A percentile compares a stretch with the other conserved stretches of the same genome.
phyloP scores from a whole-genome alignment of 148 eudicot species.

The Euryodendron excelsum region DNA sequence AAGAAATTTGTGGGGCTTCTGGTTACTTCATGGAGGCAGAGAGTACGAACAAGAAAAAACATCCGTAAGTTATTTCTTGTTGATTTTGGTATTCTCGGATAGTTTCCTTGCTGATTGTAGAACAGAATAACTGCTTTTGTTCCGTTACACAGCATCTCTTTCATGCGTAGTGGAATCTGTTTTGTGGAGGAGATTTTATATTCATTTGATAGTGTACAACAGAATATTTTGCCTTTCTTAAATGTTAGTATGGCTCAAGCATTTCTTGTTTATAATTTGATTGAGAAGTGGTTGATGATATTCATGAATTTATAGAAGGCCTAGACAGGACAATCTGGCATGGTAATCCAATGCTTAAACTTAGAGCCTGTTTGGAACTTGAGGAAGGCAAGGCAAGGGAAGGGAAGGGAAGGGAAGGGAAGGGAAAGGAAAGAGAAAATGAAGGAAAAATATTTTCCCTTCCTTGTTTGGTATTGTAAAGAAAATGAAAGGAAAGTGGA shows the following conservation, averaged over 20 bases:
- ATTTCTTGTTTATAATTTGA: not conserved
- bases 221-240: not conserved
- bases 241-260: not conserved
- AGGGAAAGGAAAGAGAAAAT: too few species aligned
- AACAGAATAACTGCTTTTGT: not conserved
- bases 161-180: not conserved
- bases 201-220: not conserved
- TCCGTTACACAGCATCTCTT: not conserved
- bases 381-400: too few species aligned
- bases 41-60: slow-evolving; percentile 45
- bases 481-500: too few species aligned
- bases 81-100: not conserved
- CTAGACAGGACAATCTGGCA: not conserved
- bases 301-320: not conserved
- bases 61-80: slow-evolving; percentile 45
- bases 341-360: not conserved
- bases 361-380: too few species aligned
- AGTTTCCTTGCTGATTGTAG: not conserved
- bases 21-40: slow-evolving; percentile 80
- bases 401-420: too few species aligned
- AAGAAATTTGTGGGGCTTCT: slow-evolving; percentile 82
- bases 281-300: not conserved
- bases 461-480: too few species aligned
- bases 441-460: too few species aligned
- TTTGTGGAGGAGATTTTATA: not conserved